Conservation (phyloP, 2,329 filamentous ascomycete species). For the Tympanopsis confertula region DNA sequence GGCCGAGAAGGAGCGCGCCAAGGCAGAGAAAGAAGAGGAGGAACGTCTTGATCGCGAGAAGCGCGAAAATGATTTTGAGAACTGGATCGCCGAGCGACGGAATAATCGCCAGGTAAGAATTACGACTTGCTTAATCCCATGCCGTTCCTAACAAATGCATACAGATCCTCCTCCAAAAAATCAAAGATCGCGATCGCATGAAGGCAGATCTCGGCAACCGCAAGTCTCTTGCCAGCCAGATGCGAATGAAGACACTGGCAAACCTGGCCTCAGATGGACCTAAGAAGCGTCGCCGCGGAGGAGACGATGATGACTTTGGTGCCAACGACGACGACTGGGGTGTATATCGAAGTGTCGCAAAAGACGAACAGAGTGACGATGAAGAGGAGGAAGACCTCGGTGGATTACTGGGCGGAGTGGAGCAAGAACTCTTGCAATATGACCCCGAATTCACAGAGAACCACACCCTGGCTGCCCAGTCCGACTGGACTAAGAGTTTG, state of each 20-base stretch:
- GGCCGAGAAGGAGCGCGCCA: slow-evolving; percentile 88
- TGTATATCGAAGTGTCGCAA: slow-evolving; percentile 85
- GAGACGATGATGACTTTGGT: slow-evolving; percentile 91
- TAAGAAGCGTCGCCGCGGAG: slow-evolving; percentile 68
- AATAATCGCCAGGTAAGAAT: slow-evolving; percentile 52
- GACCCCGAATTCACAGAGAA: slow-evolving; percentile 86
- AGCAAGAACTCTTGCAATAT: slow-evolving; percentile 73
- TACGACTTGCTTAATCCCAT: background rate
- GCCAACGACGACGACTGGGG: slow-evolving; percentile 97
- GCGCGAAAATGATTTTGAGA: slow-evolving; percentile 71
- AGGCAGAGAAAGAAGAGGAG: slow-evolving; percentile 71
- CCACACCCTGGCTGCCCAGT: slow-evolving; percentile 80
- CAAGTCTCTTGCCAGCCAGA: slow-evolving; percentile 89
- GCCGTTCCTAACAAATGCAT: background rate
- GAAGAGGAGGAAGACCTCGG: slow-evolving; percentile 85
- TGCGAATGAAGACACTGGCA: slow-evolving; percentile 95
- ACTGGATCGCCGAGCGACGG: slow-evolving; percentile 76
- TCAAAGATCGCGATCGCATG: slow-evolving; percentile 85
- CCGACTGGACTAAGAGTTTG: slow-evolving; percentile 87
- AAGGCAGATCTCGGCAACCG: slow-evolving; percentile 93
- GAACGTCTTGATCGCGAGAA: slow-evolving; percentile 74
- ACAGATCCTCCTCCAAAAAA: slow-evolving; percentile 52
- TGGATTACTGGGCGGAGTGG: slow-evolving; percentile 61
- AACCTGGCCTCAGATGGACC: slow-evolving; percentile 88
- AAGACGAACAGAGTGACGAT: slow-evolving; percentile 56